Evolutionary conservation across 129 eudicot species (phyloP).

Genomic region (Sambucus nigra): DNA sequence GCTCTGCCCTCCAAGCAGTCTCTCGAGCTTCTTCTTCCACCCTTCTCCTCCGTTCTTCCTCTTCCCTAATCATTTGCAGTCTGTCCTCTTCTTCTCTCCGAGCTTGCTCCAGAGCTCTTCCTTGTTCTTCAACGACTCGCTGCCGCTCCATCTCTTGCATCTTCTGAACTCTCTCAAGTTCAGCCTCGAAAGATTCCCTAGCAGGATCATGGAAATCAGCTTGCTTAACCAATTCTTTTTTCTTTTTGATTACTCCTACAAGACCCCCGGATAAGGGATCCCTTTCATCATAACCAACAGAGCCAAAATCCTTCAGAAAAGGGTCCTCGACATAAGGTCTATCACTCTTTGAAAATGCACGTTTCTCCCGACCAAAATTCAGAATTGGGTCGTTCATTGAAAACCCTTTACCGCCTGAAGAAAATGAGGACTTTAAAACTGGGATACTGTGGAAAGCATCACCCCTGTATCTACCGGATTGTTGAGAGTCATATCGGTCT

Average conservation of each 20-base stretch:
- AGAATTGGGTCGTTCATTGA: constrained; percentile 28
- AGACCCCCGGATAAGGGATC: constrained; percentile 61
- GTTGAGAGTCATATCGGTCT: constrained; percentile 24
- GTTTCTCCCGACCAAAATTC: constrained; percentile 40
- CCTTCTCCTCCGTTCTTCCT: constrained; percentile 61
- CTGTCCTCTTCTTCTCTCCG: constrained; percentile 87
- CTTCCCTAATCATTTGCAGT: constrained; percentile 53
- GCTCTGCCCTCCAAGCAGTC: constrained; percentile 88
- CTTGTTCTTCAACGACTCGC: constrained; percentile 68
- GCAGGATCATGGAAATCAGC: constrained; percentile 79
- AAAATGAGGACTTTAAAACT: constrained; percentile 26
- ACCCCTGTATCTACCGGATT: constrained; percentile 29
- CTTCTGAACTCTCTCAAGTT: constrained; percentile 88
- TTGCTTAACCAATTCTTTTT: constrained; percentile 45
- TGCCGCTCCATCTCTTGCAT: constrained; percentile 97
- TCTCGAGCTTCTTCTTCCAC: constrained; percentile 85
- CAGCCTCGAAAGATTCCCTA: constrained; percentile 97
- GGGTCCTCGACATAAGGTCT: constrained; percentile 45
- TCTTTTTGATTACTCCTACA: constrained; percentile 65
- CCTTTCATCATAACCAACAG: constrained; percentile 50
- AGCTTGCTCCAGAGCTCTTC: constrained; percentile 73
- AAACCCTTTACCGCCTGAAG: constrained; percentile 34
- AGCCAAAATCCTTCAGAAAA: constrained; percentile 32
- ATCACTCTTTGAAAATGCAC: constrained; percentile 42
- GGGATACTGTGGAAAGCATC: constrained; percentile 32